Evolutionary conservation across 805 yeast species (phyloP).

Genomic region (Metschnikowia vanudenii): DNA sequence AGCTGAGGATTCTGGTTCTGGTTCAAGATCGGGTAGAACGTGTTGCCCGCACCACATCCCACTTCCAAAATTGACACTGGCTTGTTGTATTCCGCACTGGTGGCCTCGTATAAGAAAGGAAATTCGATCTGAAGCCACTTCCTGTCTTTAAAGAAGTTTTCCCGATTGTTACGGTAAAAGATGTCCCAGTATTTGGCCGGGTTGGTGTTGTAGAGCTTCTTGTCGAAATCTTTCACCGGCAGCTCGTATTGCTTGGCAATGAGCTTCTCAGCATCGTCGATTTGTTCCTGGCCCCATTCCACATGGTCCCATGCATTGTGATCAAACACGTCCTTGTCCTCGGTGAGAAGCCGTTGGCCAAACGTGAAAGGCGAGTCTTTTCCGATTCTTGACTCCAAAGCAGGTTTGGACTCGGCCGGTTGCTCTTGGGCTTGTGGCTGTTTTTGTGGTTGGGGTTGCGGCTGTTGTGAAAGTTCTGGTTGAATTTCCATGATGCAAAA

Average conservation of each 20-base stretch:
- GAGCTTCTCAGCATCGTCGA: conserved; percentile 67
- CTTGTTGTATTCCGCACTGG: conserved; percentile 63
- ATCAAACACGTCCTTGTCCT: conserved; percentile 79
- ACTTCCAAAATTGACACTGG: conserved; percentile 77
- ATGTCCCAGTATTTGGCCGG: conserved; percentile 96
- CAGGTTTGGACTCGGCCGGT: conserved; percentile 32
- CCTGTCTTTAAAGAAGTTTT: conserved; percentile 93
- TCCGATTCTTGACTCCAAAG: conserved; percentile 58
- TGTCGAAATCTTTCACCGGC: conserved; percentile 90
- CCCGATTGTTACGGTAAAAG: conserved; percentile 85
- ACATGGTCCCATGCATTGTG: conserved; percentile 98
- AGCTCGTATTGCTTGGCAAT: conserved; percentile 70
- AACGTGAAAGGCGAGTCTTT: conserved; percentile 89
- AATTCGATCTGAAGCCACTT: conserved; percentile 96
- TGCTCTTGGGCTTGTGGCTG: background rate
- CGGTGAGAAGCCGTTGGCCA: conserved; percentile 77
- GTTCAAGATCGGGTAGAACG: conserved; percentile 83
- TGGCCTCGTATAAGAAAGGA: conserved; percentile 77
- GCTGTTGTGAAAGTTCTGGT: too few species aligned
- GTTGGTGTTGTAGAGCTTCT: conserved; percentile 68
- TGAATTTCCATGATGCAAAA: too few species aligned
- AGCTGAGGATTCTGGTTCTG: conserved; percentile 81
- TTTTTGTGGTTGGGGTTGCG: too few species aligned
- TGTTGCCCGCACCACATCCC: conserved; percentile 98
- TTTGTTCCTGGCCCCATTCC: conserved; percentile 94